Base-by-base conservation (phyloP, 192 early-diverging fungal species). In the Phycomyces blakesleeanus region DNA sequence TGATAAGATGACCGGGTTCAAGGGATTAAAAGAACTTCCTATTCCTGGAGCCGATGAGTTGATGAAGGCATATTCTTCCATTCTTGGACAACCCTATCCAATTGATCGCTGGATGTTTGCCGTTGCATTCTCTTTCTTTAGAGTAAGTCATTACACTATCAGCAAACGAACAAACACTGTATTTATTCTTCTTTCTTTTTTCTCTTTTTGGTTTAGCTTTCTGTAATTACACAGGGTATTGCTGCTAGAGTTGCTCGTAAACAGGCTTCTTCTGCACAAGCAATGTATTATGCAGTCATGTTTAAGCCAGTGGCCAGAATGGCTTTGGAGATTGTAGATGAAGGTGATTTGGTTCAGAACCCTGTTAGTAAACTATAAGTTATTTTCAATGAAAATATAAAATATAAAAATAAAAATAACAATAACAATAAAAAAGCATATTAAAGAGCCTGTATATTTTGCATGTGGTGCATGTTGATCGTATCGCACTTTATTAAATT, bases 161-260 rank as follows among this genome's bases (percentile, higher is more conserved):
- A n/a, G n/a, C n/a, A n/a, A n/a, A n/a, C n/a, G n/a, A n/a, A n/a
- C n/a, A n/a, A n/a, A n/a, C n/a, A n/a, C n/a, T 24, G 29, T 52
- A 3, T 34, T 15, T 25, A 18, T 42, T 26, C 51, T 51, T 37
- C 18, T 38, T 21, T 12, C 20, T 56, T 41, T 3, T 68, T 27
- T 61, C 83, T 74, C 76, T 91, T 29, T 74, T 88, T 0, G 90
- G n/a, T n/a, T 27, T 61, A 85, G 76, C 76, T 91, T 29, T 74
- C 89, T 0, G 90, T 94, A 15, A 93, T 94, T 64, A 66, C 81
- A 55, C 93, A 95, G 71, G 96, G 96, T 40, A 89, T 98, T 54
- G 85, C 88, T n/a, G 96, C 94, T 0, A 78, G 96, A 37, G 83
- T 94, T 21, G 88, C 86, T 0, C 81, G 85, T 63, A 89, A 89